phyloP scores from a whole-genome alignment of 208 protist genomes.

The Strigomonas galati region DNA sequence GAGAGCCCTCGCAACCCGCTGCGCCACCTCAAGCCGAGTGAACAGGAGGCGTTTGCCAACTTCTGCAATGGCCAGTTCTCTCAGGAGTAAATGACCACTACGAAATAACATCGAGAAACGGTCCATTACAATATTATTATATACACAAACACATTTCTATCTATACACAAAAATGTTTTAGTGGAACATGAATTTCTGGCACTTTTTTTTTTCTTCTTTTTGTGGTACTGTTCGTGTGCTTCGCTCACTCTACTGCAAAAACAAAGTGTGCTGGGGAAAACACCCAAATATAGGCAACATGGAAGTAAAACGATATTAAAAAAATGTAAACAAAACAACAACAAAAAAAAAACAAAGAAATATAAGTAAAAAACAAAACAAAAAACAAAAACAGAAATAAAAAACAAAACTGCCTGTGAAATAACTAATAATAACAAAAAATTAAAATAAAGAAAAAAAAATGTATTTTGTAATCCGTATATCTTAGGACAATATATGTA shows the following conservation, averaged over 20 bases:
- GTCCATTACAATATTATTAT: too few relatives aligned
- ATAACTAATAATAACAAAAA: slow-evolving; percentile 17
- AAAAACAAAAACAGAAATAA: not conserved
- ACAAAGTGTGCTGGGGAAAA: not conserved
- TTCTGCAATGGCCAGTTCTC: slow-evolving; percentile 88
- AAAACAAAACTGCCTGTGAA: not conserved
- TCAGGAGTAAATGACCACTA: slow-evolving; percentile 13
- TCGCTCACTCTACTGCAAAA: too few relatives aligned
- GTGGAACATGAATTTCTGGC: not conserved
- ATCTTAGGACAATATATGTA: too few relatives aligned
- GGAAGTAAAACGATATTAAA: not conserved
- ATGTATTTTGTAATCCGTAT: slow-evolving; percentile 1
- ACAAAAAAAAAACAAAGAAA: slow-evolving; percentile 7
- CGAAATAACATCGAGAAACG: too few relatives aligned
- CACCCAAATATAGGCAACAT: too few relatives aligned
- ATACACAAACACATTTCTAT: too few relatives aligned
- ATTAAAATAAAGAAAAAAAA: slow-evolving; percentile 1
- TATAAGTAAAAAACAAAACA: not conserved
- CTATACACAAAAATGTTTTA: too few relatives aligned
- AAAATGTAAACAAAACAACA: not conserved
- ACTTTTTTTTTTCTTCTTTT: slow-evolving; percentile 13
- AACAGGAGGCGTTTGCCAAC: slow-evolving; percentile 86
- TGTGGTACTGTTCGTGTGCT: too few relatives aligned
- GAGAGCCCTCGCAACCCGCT: slow-evolving; percentile 79
- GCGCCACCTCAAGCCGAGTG: slow-evolving; percentile 57